Percentiles rank a stretch among this genome's conserved stretches.
Evolutionary conservation across 768 basidiomycete species (phyloP).

Genomic region (Pleurotus platypus): DNA sequence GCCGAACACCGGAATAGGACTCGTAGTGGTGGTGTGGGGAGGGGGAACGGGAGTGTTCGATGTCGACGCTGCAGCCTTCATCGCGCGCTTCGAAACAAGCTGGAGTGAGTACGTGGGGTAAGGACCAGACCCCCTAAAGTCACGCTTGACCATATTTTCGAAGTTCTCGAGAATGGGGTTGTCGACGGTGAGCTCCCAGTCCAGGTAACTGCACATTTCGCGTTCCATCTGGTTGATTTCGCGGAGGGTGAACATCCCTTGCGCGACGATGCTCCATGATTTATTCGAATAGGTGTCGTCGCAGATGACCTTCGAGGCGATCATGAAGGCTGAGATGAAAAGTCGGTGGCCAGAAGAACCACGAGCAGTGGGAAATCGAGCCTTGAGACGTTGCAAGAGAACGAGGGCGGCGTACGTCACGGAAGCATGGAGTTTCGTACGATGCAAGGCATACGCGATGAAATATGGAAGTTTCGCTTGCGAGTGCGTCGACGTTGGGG

Average conservation of each 20-base stretch:
- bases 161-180: conserved; percentile 57
- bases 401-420: conserved; percentile 69
- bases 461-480: conserved; percentile 70
- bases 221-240: conserved; percentile 98
- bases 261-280: conserved; percentile 87
- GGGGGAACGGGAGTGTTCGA: conserved; percentile 39
- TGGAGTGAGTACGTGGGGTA: conserved; percentile 65
- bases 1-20: conserved; percentile 45
- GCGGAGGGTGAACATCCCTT: conserved; percentile 78
- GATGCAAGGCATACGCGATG: conserved; percentile 84
- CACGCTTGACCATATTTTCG: conserved; percentile 53
- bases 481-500: conserved; percentile 53
- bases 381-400: conserved; percentile 80
- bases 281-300: conserved; percentile 95
- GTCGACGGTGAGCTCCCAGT: conserved; percentile 86
- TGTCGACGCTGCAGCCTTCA: conserved; percentile 35
- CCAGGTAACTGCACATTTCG: conserved; percentile 89
- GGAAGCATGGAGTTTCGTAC: conserved; percentile 68
- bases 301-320: conserved; percentile 87
- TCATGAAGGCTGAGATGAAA: conserved; percentile 93
- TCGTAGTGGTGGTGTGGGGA: conserved; percentile 37
- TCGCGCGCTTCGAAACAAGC: conserved; percentile 59
- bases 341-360: conserved; percentile 88
- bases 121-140: conserved; percentile 50
- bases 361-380: conserved; percentile 86